Base-by-base conservation (phyloP, 495 filamentous ascomycete genomes). In the Glonium stellatum region DNA sequence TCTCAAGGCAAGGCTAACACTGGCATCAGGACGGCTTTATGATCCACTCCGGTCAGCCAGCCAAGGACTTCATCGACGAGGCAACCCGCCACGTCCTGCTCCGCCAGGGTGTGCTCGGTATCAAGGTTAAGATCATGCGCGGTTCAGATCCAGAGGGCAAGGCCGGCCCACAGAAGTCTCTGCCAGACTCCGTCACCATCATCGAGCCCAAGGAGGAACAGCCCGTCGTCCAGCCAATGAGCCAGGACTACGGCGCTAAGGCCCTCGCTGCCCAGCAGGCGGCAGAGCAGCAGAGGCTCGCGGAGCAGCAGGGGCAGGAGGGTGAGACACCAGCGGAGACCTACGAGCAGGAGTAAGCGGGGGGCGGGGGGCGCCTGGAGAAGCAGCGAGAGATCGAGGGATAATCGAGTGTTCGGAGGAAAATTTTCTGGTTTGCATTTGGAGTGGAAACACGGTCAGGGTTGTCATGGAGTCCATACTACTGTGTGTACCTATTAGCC, bases 51-150 rank as follows among this genome's bases (percentile, higher is more conserved):
- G 93, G 93, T 80, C 93, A 97, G 75, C 93, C 93, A 68, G 95
- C 93, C 70, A 92, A 93, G 79, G 93, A 98, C 80, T 98, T 98
- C 83, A 98, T 98, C 78, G 93, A 98, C 83, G 84, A 79, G 72
- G 95, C 93, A 63, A 96, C 91, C 69, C 92, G 93, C 69, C 93
- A 98, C 88, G 93, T 98, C 67, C 91, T 98, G 60, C 91, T 98
- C 75, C 88, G 93, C 79, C 93, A 98, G 82, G 93, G 93, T 87
- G 93, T 98, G 66, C 84, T 98, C 60, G 93, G 93, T 80, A 97
- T 98, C 85, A 98, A 98, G 84, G 93, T 98, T 75, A 98, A 98
- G 91, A 98, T 98, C 82, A 98, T 98, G 93, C 93, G 93, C 76
- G 95, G 95, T 72, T 93, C 88, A 72, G 93, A 98, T 81, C 93